phyloP scores from a whole-genome alignment of 1,284 basidiomycete species.

The Ceratobasidium sp. region DNA sequence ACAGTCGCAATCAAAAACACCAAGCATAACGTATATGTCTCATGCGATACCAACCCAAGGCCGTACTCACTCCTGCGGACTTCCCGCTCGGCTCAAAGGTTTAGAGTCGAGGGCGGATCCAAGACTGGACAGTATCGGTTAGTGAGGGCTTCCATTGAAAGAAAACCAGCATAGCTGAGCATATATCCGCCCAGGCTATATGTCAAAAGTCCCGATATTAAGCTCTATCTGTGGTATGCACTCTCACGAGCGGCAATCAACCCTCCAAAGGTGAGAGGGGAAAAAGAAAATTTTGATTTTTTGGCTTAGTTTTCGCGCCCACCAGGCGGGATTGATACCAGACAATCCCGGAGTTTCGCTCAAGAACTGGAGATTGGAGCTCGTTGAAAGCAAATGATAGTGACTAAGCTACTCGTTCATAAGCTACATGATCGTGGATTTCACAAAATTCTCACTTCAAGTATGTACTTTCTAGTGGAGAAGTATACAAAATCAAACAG shows the following conservation, averaged over 20 bases:
- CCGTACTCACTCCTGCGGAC: not conserved
- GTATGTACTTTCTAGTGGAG: too few relatives aligned
- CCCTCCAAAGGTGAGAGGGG: not conserved
- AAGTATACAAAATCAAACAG: too few relatives aligned
- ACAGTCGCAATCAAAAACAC: not conserved
- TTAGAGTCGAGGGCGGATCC: not conserved
- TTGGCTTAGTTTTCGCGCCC: not conserved
- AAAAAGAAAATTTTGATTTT: not conserved
- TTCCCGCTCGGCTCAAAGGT: not conserved
- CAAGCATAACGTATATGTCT: constrained; percentile 9
- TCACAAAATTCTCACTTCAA: too few relatives aligned
- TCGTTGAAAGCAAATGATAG: not conserved
- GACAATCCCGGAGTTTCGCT: not conserved
- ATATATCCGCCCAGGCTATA: not conserved
- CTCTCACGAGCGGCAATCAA: not conserved
- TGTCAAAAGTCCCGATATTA: constrained; percentile 6
- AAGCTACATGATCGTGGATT: too few relatives aligned
- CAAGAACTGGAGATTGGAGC: constrained; percentile 20
- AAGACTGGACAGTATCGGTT: not conserved
- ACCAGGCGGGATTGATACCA: constrained; percentile 12
- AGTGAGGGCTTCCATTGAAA: not conserved
- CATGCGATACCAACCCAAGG: constrained; percentile 4
- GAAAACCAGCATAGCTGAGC: not conserved
- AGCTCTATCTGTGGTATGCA: constrained; percentile 9
- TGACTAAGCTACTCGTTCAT: too few relatives aligned